Conservation (phyloP, 2,329 filamentous ascomycete species). For the Mycocentrospora acerina region DNA sequence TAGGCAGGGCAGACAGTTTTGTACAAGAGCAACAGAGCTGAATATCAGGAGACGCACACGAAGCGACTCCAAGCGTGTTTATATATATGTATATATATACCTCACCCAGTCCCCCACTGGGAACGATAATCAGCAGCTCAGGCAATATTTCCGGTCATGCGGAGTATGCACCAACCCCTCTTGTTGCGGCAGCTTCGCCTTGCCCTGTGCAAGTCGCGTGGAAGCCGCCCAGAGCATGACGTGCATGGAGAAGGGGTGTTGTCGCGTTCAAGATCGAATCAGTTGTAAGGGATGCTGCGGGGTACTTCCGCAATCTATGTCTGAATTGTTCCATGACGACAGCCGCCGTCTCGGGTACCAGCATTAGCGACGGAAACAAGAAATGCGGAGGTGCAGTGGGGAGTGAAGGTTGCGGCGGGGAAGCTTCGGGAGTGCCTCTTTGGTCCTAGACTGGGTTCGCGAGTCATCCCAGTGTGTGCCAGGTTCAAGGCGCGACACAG, state of each 20-base stretch:
- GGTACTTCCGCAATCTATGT: conserved; percentile 3
- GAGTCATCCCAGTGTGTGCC: conserved; percentile 10
- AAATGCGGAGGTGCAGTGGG: conserved; percentile 2
- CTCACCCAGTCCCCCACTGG: conserved; percentile 8
- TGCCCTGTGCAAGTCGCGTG: conserved; percentile 11
- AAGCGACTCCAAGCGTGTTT: not conserved
- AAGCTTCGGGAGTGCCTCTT: conserved; percentile 20
- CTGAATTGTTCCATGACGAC: conserved; percentile 1
- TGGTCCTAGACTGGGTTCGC: conserved; percentile 10
- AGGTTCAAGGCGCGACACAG: conserved; percentile 12
- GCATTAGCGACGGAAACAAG: conserved; percentile 6
- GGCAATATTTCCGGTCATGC: conserved; percentile 19
- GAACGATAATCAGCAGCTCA: conserved; percentile 1
- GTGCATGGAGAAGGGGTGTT: conserved; percentile 5
- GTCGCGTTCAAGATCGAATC: conserved; percentile 6
- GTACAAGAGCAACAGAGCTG: not conserved
- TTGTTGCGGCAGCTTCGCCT: conserved; percentile 9
- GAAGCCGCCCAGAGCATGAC: conserved; percentile 13
- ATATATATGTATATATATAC: conserved; percentile 10
- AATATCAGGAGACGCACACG: too few relatives aligned
- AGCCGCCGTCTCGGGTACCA: conserved; percentile 2
- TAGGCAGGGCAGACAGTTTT: not conserved
- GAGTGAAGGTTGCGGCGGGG: conserved; percentile 10
- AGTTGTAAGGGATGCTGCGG: conserved; percentile 1
- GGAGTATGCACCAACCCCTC: conserved; percentile 33